Evolutionary conservation across 176 grass and related monocot genomes (phyloP), one percentile per base, ranked within the genome.

Genomic region (Elaeis guineensis): DNA sequence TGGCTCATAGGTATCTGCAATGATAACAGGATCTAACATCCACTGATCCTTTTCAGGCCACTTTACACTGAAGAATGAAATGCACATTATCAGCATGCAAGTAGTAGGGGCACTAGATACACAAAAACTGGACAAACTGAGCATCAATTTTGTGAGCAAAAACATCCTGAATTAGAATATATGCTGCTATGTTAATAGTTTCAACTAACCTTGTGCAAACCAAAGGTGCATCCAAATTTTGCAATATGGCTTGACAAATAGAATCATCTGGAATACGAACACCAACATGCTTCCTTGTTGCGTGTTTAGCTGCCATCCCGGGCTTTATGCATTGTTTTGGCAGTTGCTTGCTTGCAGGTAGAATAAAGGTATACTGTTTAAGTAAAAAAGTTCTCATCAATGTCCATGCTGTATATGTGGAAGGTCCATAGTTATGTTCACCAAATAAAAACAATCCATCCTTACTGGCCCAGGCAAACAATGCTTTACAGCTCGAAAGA

Each of bases 381-480:
- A 52, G 54, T 12, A 44, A 79, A 79, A 23, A 25, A 32, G 4
- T 30, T 24, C 16, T 19, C 24, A 24, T 52, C 16, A 73, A 22
- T 44, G 35, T 44, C 2, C 35, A 44, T 44, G 35, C 35, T 44
- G 35, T 44, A 11, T 12, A 44, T 44, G 2, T 44, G 35, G 35
- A 44, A 44, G 35, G 35, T 14, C 35, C 35, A 44, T 44, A 44
- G 35, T 44, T 12, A 44, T 14, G 11, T 44, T 44, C 35, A 44
- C 35, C 35, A 14, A 44, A 44, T 44, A 44, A 44, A 44, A 44
- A 14, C 9, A 44, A 44, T 44, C 2, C 57, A 55, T 63, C 22
- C 93, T 92, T 92, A 92, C 84, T 73, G 84, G 93, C 16, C 93
- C 93, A 70, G 93, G 93, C 62, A 98, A 77, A 74, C 63, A 79